A percentile compares a stretch with the other conserved stretches of the same genome.
phyloP scores from a whole-genome alignment of 495 filamentous ascomycete genomes.

The Penicillium odoratum region DNA sequence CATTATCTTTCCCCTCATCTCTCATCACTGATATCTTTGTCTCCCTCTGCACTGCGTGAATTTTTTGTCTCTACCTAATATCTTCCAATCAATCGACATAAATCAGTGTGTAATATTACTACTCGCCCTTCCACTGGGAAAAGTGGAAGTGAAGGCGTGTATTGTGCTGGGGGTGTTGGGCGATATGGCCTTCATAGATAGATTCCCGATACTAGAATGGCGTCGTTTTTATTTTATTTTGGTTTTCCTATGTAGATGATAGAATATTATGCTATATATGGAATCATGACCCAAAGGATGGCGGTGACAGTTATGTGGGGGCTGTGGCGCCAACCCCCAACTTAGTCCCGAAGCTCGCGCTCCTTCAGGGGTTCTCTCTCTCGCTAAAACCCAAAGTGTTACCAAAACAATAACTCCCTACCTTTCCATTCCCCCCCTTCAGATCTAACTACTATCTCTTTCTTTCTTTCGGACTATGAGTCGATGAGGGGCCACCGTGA shows the following conservation, averaged over 20 bases:
- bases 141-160: background rate
- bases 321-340: slow-evolving; percentile 37
- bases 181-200: slow-evolving; percentile 5
- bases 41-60: slow-evolving; percentile 28
- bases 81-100: slow-evolving; percentile 33
- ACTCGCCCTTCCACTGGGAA: slow-evolving; percentile 4
- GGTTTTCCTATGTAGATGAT: background rate
- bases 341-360: slow-evolving; percentile 33
- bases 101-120: slow-evolving; percentile 27
- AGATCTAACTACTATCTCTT: slow-evolving; percentile 5
- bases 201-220: background rate
- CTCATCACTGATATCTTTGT: slow-evolving; percentile 25
- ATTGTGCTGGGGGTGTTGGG: background rate
- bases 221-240: background rate
- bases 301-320: slow-evolving; percentile 36
- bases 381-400: slow-evolving; percentile 43
- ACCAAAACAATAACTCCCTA: slow-evolving; percentile 14
- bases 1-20: slow-evolving; percentile 6
- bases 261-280: background rate
- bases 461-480: slow-evolving; percentile 27
- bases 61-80: slow-evolving; percentile 33
- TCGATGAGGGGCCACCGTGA: slow-evolving; percentile 31
- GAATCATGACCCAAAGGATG: slow-evolving; percentile 12
- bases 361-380: slow-evolving; percentile 42
- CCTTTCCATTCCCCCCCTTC: slow-evolving; percentile 19